Conservation (phyloP, 768 basidiomycete genomes). For the Amanita muscaria region DNA sequence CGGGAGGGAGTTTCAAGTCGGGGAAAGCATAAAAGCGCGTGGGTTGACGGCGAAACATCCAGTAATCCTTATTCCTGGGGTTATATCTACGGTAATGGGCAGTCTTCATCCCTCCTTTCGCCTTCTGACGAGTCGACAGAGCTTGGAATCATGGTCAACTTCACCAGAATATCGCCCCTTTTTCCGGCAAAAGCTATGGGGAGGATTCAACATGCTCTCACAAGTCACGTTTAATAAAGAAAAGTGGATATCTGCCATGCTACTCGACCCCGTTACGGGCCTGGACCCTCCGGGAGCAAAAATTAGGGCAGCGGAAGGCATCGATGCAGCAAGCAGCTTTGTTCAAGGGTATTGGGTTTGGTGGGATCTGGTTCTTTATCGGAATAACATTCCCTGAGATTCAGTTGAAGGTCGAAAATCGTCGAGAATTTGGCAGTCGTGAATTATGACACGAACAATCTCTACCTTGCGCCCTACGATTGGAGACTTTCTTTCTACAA, state of each 20-base stretch:
- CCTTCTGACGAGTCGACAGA: constrained; percentile 27
- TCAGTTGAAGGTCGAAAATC: constrained; percentile 64
- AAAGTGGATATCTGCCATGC: constrained; percentile 83
- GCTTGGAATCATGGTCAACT: constrained; percentile 92
- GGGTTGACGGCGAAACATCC: constrained; percentile 68
- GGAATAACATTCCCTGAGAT: background rate
- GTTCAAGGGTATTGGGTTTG: constrained; percentile 95
- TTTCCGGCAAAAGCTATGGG: constrained; percentile 87
- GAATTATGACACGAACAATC: constrained; percentile 87
- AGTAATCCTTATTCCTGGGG: constrained; percentile 81
- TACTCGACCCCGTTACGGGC: constrained; percentile 87
- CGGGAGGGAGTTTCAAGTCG: constrained; percentile 73
- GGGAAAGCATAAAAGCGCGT: constrained; percentile 54
- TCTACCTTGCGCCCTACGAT: constrained; percentile 81
- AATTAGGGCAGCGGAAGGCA: constrained; percentile 86
- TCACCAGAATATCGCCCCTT: constrained; percentile 75
- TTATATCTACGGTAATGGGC: constrained; percentile 75
- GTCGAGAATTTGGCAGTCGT: constrained; percentile 91
- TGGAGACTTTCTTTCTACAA: constrained; percentile 88
- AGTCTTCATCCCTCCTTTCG: background rate
- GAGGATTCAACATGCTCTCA: constrained; percentile 74
- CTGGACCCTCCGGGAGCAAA: constrained; percentile 82
- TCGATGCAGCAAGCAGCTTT: constrained; percentile 81
- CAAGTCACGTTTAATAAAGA: constrained; percentile 79
- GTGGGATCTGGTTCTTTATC: constrained; percentile 25